A percentile compares a stretch with the other conserved stretches of the same genome.
Evolutionary conservation across 768 basidiomycete genomes (phyloP).

Genomic region (Polyporus arcularius): DNA sequence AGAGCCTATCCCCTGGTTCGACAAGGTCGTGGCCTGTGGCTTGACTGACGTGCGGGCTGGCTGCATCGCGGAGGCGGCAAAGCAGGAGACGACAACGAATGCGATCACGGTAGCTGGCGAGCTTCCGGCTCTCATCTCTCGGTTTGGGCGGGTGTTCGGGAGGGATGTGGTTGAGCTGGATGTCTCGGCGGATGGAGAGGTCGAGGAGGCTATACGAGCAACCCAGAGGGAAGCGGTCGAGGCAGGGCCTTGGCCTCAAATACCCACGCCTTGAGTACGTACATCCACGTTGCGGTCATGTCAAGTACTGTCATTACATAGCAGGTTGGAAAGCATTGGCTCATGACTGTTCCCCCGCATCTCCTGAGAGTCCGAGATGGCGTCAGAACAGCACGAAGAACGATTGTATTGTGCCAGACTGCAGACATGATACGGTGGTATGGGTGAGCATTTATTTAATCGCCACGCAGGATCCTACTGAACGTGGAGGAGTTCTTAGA

Average conservation of each 20-base stretch:
- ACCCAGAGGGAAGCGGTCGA: constrained; percentile 25
- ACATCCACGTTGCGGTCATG: no score
- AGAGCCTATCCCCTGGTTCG: constrained; percentile 85
- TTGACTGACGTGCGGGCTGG: constrained; percentile 80
- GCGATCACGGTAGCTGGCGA: constrained; percentile 49
- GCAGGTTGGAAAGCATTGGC: no score
- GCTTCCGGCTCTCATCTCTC: constrained; percentile 44
- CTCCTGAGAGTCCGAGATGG: no score
- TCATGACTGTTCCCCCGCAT: no score
- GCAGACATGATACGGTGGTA: no score
- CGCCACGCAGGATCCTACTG: no score
- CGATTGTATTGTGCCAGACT: no score
- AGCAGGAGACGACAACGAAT: not conserved
- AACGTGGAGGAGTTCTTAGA: no score
- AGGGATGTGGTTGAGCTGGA: constrained; percentile 33
- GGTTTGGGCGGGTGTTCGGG: constrained; percentile 31
- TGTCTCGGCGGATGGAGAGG: constrained; percentile 19
- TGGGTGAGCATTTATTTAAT: no score
- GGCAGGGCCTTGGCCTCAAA: constrained; percentile 18
- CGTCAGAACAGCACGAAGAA: no score
- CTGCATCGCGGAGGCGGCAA: constrained; percentile 45
- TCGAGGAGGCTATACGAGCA: constrained; percentile 25
- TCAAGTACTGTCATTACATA: not conserved
- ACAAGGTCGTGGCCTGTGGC: constrained; percentile 88
- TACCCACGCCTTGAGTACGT: constrained; percentile 1